Base-by-base conservation (phyloP, 1,139 yeast species). In the Chernovozyma aurita region DNA sequence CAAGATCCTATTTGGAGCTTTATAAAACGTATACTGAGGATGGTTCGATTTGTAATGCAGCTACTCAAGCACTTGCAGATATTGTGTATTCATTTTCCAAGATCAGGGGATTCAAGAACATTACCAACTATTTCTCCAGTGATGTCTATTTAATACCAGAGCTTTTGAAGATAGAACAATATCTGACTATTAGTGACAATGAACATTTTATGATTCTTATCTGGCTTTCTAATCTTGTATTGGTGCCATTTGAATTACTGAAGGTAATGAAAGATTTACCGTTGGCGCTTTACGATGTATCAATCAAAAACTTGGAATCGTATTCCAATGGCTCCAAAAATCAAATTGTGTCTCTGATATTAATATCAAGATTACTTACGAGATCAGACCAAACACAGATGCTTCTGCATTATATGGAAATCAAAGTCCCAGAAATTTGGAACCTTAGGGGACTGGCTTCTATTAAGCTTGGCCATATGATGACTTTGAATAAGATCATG, bases 141-240 rank as follows among this genome's bases (percentile, higher is more conserved):
- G 81, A 83, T 38, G 75, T 83, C 1, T 61, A 67, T 42, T 52
- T 76, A 28, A 55, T 84, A 8, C 66, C 67, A 0, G 43, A 45
- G 5, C 50, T 78, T 2, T 38, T 74, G 22, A 34, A 47, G 4
- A 42, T 56, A 33, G 32, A 35, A 6, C 12, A 36, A 8, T 25
- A 30, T 2, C 14, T 35, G 5, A 37, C 17, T 13, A 36, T 39
- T 24, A 39, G 43, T 73, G 95, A 94, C 64, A 77, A 50, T 44
- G 74, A 74, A 34, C 53, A 68, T 9, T 85, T 77, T 46, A 55
- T 80, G 3, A 54, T 80, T 31, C 57, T 87, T n/a, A 61, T 85
- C 6, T 88, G 96, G 95, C 62, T 86, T 13, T 72, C 84, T 1
- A 76, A 81, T 21, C 59, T 87, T 15, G 73, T 79, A 0, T 59